Percentiles rank a stretch among this genome's conserved stretches.
Evolutionary conservation across 306 rosid species (phyloP).

Genomic region (Astragalus membranaceus): DNA sequence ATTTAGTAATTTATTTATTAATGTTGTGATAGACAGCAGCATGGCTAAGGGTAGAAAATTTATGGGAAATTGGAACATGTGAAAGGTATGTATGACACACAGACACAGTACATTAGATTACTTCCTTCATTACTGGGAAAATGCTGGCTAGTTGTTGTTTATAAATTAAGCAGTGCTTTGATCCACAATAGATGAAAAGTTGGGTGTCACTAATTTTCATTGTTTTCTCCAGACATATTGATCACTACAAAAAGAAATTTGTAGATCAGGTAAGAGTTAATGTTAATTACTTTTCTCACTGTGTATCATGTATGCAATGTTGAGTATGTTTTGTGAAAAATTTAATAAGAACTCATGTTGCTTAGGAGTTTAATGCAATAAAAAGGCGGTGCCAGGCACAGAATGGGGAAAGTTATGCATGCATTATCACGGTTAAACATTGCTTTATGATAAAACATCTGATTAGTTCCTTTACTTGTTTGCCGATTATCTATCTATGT

Average conservation of each 20-base stretch:
- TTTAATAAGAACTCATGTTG: slow-evolving; percentile 4
- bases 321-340: not conserved
- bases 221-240: slow-evolving; percentile 50
- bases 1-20: not conserved
- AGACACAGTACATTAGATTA: too few relatives aligned
- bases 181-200: too few relatives aligned
- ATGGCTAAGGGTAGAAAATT: slow-evolving; percentile 67
- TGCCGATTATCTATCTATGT: not conserved
- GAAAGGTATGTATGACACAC: slow-evolving; percentile 36
- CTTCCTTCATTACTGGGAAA: too few relatives aligned
- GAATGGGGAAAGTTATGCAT: slow-evolving; percentile 39
- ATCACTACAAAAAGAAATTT: slow-evolving; percentile 46
- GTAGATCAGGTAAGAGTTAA: slow-evolving; percentile 54
- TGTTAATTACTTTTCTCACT: not conserved
- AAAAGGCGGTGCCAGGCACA: slow-evolving; percentile 40
- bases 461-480: not conserved
- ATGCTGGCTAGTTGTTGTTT: too few relatives aligned
- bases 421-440: slow-evolving; percentile 61
- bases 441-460: not conserved
- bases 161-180: too few relatives aligned
- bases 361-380: slow-evolving; percentile 55
- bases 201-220: slow-evolving; percentile 38
- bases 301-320: not conserved
- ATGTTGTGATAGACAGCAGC: slow-evolving; percentile 61
- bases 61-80: slow-evolving; percentile 41